These are phyloP conservation scores for Dysphania ambrosioides DNA, from an alignment of 148 eudicot species.

Conservation along the genomic window DNA sequence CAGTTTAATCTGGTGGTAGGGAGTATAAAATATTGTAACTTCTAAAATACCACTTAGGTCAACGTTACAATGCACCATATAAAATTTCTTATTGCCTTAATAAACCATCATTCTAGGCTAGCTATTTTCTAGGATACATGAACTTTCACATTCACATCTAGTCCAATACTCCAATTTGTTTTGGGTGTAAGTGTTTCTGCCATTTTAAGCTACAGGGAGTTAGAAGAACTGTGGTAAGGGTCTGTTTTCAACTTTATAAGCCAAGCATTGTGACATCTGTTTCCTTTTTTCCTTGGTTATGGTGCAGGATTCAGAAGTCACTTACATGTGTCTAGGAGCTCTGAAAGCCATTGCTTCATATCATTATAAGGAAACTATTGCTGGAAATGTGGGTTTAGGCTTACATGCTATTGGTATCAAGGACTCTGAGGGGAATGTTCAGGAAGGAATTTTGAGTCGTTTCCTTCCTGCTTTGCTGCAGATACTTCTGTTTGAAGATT, in stretches of 20 bases:
- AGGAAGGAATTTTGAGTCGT: conserved; percentile 71
- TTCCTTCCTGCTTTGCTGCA: conserved; percentile 76
- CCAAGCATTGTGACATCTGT: conserved; percentile 5
- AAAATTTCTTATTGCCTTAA: no score
- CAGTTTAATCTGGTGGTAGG: no score
- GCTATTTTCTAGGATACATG: no score
- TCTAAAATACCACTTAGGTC: no score
- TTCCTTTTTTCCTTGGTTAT: conserved; percentile 8
- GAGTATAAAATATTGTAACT: no score
- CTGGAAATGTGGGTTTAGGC: conserved; percentile 77
- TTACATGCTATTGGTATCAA: conserved; percentile 59
- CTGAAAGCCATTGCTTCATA: conserved; percentile 80
- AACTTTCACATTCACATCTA: not conserved
- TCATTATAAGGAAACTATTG: conserved; percentile 70
- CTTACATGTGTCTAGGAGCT: conserved; percentile 76
- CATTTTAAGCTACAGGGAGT: not conserved
- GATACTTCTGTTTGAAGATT: conserved; percentile 86
- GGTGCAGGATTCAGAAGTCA: conserved; percentile 65
- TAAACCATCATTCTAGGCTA: no score
- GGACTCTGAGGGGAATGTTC: conserved; percentile 60
- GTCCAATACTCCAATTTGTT: not conserved
- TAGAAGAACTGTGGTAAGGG: not conserved
- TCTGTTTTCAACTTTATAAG: not conserved
- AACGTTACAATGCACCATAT: no score
- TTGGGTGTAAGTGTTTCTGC: not conserved